These are phyloP conservation scores for Penicillium olsonii DNA, from an alignment of 2,329 filamentous ascomycete genomes.

Conservation along the genomic window DNA sequence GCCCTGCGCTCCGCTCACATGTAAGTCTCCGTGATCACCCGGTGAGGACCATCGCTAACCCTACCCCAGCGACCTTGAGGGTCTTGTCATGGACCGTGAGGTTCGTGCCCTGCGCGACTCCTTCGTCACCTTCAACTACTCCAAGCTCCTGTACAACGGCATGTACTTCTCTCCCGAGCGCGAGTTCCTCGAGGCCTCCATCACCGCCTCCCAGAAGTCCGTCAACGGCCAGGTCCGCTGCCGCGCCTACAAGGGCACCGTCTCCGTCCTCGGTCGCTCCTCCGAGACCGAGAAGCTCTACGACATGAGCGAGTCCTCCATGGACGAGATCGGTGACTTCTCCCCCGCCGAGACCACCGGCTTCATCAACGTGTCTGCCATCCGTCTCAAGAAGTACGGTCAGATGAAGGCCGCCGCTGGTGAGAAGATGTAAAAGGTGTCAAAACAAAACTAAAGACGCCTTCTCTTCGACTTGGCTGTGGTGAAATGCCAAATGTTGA, in stretches of 20 bases:
- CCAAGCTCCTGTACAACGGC: conserved; percentile 44
- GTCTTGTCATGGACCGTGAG: conserved; percentile 68
- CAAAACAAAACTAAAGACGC: conserved; percentile 1
- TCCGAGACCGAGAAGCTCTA: conserved; percentile 72
- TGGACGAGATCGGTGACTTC: conserved; percentile 72
- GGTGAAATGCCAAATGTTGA: conserved; percentile 16
- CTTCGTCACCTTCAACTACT: conserved; percentile 67
- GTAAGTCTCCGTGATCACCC: conserved; percentile 53
- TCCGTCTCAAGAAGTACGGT: conserved; percentile 48
- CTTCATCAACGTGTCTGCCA: conserved; percentile 51
- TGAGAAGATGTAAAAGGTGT: conserved; percentile 30
- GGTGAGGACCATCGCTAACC: conserved; percentile 9
- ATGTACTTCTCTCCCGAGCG: conserved; percentile 69
- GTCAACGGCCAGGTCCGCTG: conserved; percentile 65
- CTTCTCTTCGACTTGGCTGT: conserved; percentile 4
- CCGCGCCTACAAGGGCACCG: conserved; percentile 66
- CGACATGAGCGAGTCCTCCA: conserved; percentile 64
- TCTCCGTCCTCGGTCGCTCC: conserved; percentile 53
- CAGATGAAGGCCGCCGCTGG: conserved; percentile 40
- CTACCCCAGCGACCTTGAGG: conserved; percentile 35
- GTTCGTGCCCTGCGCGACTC: conserved; percentile 70
- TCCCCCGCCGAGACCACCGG: conserved; percentile 66
- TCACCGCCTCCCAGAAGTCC: conserved; percentile 35
- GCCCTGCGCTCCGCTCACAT: conserved; percentile 42
- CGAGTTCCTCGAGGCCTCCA: conserved; percentile 62